Conservation (phyloP, 192 early-diverging fungal species). For the Coemansia umbellata region DNA sequence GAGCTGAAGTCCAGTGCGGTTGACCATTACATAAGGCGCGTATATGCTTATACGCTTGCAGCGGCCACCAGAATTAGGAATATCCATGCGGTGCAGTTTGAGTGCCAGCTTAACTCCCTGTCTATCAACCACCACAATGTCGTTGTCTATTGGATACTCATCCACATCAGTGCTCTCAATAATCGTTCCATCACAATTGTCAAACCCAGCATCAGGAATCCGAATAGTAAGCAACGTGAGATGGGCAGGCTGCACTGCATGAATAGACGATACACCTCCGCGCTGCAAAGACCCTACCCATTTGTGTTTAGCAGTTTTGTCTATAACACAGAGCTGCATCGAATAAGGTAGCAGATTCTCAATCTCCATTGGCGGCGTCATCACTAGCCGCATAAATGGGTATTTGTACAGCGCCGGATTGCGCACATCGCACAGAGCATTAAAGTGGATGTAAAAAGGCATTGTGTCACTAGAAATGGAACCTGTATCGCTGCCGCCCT, state of each 20-base stretch:
- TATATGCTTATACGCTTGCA: slow-evolving; percentile 83
- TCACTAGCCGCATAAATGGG: slow-evolving; percentile 74
- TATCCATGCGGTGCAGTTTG: slow-evolving; percentile 59
- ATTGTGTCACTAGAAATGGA: slow-evolving; percentile 2
- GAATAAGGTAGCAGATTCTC: slow-evolving; percentile 95
- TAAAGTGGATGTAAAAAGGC: slow-evolving; percentile 46
- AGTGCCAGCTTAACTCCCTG: slow-evolving; percentile 62
- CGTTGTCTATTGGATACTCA: slow-evolving; percentile 74
- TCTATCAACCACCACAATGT: slow-evolving; percentile 62
- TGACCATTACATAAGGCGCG: slow-evolving; percentile 90
- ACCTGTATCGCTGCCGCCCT: neutral
- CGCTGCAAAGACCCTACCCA: slow-evolving; percentile 61
- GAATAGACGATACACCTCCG: slow-evolving; percentile 71
- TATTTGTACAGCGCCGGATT: slow-evolving; percentile 56
- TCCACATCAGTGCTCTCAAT: slow-evolving; percentile 78
- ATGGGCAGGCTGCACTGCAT: slow-evolving; percentile 80
- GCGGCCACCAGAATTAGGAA: slow-evolving; percentile 61
- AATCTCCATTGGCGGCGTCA: slow-evolving; percentile 77
- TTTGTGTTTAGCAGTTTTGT: slow-evolving; percentile 67
- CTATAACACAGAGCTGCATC: slow-evolving; percentile 73
- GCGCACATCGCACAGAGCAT: slow-evolving; percentile 27
- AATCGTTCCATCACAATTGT: slow-evolving; percentile 75
- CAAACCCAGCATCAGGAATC: slow-evolving; percentile 72
- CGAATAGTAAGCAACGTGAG: slow-evolving; percentile 71
- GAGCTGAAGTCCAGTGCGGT: slow-evolving; percentile 82